Percentiles rank a stretch among this genome's conserved stretches.
phyloP scores from a whole-genome alignment of 257 asterid genomes.

The Solanum megistacrolobum region DNA sequence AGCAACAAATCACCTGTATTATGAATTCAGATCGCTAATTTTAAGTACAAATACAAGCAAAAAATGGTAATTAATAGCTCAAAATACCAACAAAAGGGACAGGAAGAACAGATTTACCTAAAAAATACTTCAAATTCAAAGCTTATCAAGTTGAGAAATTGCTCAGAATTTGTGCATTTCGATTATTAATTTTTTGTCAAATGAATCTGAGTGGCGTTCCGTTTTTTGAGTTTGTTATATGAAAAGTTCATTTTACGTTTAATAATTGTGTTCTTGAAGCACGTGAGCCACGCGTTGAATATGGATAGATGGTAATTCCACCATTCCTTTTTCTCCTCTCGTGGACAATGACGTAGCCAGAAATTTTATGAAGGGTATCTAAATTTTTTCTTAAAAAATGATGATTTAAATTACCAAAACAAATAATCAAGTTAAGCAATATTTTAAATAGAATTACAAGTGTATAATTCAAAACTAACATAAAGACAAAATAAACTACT shows the following conservation, averaged over 20 bases:
- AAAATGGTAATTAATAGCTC: neutral
- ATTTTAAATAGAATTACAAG: too few relatives aligned
- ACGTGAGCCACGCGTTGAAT: neutral
- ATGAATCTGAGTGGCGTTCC: neutral
- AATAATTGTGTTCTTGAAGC: neutral
- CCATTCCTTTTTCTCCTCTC: neutral
- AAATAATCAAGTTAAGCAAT: too few relatives aligned
- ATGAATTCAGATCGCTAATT: neutral
- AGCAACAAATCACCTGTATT: neutral
- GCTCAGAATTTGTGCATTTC: neutral
- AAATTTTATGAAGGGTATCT: fast-evolving
- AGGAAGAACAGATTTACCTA: neutral
- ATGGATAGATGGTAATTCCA: neutral
- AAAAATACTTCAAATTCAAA: neutral
- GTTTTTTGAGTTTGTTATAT: neutral
- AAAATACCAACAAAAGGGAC: neutral
- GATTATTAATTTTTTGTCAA: neutral
- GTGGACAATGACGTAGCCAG: too few relatives aligned
- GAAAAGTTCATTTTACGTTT: neutral
- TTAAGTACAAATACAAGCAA: neutral
- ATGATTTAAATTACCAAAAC: too few relatives aligned
- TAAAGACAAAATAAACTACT: too few relatives aligned
- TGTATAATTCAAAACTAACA: too few relatives aligned
- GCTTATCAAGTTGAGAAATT: neutral
- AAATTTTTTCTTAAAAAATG: too few relatives aligned